phyloP scores from a whole-genome alignment of 148 eudicot genomes.

The Vaccinium vitisidaea region DNA sequence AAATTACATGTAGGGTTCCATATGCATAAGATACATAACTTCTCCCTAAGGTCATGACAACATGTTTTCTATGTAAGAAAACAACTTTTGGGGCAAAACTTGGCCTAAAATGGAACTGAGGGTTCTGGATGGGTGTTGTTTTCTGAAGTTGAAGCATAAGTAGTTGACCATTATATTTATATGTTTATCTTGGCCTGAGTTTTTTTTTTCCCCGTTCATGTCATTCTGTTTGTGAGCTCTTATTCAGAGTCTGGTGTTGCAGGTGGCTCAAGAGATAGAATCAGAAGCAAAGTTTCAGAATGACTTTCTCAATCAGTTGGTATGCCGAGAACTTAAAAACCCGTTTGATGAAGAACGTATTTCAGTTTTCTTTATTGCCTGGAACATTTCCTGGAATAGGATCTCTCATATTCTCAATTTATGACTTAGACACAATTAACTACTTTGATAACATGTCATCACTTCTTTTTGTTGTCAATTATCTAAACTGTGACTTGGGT shows the following conservation, averaged over 20 bases:
- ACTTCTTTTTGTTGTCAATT: neutral
- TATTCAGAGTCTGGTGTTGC: slow-evolving; percentile 23
- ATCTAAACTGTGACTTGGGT: neutral
- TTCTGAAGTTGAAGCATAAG: neutral
- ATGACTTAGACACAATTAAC: neutral
- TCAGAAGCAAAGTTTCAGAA: slow-evolving; percentile 79
- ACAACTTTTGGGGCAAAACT: neutral
- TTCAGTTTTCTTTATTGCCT: neutral
- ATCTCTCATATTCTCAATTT: neutral
- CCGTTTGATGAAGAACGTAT: neutral
- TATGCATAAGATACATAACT: too few relatives aligned
- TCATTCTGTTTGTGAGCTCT: slow-evolving; percentile 11
- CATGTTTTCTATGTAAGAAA: too few relatives aligned
- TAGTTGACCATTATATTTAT: neutral
- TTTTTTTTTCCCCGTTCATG: neutral
- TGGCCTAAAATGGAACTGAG: neutral
- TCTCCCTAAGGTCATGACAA: too few relatives aligned
- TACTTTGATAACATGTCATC: neutral
- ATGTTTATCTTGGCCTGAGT: neutral
- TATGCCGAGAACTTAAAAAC: slow-evolving; percentile 25
- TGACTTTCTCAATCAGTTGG: slow-evolving; percentile 81
- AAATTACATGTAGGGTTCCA: too few relatives aligned
- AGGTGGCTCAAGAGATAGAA: slow-evolving; percentile 86
- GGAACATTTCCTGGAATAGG: neutral
- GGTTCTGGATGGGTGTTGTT: neutral